phyloP scores from a whole-genome alignment of 768 basidiomycete species.

The Psilocybe sp. region DNA sequence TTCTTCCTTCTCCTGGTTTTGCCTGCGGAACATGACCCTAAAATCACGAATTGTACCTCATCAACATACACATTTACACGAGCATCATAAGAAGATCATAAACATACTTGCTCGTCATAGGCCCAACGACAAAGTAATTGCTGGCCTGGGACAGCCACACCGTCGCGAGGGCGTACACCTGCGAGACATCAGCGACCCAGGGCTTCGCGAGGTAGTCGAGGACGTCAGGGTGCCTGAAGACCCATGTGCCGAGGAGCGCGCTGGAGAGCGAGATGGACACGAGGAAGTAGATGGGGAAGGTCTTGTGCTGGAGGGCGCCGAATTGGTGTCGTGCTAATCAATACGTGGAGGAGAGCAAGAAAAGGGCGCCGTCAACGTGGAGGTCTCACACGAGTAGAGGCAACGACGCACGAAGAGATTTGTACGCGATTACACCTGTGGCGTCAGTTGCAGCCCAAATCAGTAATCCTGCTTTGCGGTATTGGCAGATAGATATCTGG shows the following conservation, averaged over 20 bases:
- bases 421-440: constrained; percentile 59
- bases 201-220: constrained; percentile 44
- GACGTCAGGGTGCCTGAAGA: constrained; percentile 54
- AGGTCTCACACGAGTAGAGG: neutral
- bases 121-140: constrained; percentile 72
- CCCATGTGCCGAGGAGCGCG: constrained; percentile 56
- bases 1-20: constrained; percentile 72
- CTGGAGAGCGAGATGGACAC: constrained; percentile 54
- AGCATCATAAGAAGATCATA: too few species aligned
- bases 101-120: constrained; percentile 67
- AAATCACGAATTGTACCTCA: neutral
- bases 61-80: neutral
- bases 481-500: too few species aligned
- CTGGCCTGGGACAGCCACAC: constrained; percentile 48
- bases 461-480: neutral
- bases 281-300: constrained; percentile 74
- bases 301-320: constrained; percentile 67
- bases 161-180: constrained; percentile 53
- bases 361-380: neutral
- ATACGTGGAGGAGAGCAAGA: neutral
- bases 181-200: constrained; percentile 56
- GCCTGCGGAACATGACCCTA: constrained; percentile 76
- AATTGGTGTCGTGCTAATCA: constrained; percentile 66
- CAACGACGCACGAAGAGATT: constrained; percentile 48
- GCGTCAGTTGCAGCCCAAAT: neutral